Conservation (phyloP, 2,329 filamentous ascomycete genomes). For the Hypoxylon sp. region DNA sequence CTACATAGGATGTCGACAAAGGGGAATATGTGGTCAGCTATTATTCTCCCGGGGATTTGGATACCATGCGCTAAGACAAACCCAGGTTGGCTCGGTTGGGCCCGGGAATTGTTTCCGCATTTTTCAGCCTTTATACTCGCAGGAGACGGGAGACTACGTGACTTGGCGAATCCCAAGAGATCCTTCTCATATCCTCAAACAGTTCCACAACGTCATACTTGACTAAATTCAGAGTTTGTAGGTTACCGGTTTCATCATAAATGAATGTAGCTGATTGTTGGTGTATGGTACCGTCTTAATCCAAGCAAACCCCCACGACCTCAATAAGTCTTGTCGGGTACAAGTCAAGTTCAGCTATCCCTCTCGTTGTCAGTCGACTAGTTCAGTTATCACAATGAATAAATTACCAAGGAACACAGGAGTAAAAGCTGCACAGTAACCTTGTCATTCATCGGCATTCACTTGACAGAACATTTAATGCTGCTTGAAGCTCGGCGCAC, state of each 20-base stretch:
- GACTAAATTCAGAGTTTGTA: neutral
- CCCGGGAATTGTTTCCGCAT: conserved; percentile 26
- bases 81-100: conserved; percentile 10
- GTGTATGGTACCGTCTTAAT: conserved; percentile 3
- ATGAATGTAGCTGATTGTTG: conserved; percentile 11
- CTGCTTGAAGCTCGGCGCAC: neutral
- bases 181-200: conserved; percentile 25
- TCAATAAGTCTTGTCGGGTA: neutral
- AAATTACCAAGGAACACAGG: neutral
- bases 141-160: conserved; percentile 8
- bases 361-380: neutral
- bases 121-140: conserved; percentile 22
- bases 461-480: neutral
- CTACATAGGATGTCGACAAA: conserved; percentile 7
- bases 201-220: conserved; percentile 32
- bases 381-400: neutral
- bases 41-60: conserved; percentile 5
- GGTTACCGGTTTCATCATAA: conserved; percentile 18
- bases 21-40: neutral
- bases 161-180: conserved; percentile 34
- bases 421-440: neutral
- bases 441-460: neutral
- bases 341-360: neutral
- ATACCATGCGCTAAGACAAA: conserved; percentile 4
- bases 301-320: neutral